phyloP scores from a whole-genome alignment of 2,329 filamentous ascomycete species.

The Exophiala oligosperma region DNA sequence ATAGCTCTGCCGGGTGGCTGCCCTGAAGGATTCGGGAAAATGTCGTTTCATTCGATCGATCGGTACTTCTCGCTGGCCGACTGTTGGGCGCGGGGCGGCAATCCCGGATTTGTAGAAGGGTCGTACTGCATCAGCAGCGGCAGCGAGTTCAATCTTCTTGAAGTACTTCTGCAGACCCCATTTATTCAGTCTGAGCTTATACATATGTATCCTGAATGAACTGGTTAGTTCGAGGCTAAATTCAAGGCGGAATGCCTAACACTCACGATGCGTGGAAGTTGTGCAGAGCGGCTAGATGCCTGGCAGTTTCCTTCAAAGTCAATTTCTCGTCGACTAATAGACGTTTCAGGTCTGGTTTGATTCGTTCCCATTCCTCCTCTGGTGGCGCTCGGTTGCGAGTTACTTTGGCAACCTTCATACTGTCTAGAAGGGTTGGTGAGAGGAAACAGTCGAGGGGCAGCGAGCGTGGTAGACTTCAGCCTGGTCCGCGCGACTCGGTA shows the following conservation, averaged over 20 bases:
- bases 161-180: conserved; percentile 22
- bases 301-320: conserved; percentile 69
- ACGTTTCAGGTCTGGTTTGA: conserved; percentile 62
- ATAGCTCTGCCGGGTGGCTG: too few species aligned
- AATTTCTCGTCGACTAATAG: conserved; percentile 72
- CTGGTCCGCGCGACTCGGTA: neutral
- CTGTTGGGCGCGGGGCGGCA: neutral
- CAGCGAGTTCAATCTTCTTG: conserved; percentile 15
- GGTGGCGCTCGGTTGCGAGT: conserved; percentile 9
- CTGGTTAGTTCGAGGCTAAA: neutral
- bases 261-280: conserved; percentile 64
- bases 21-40: neutral
- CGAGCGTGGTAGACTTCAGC: neutral
- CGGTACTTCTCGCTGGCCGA: conserved; percentile 5
- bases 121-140: conserved; percentile 2
- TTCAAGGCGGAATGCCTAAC: too few species aligned
- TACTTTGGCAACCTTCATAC: neutral
- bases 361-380: conserved; percentile 60
- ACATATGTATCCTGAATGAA: conserved; percentile 14
- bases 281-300: conserved; percentile 63
- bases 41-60: conserved; percentile 12
- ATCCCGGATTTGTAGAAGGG: conserved; percentile 10
- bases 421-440: neutral
- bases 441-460: neutral
- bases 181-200: conserved; percentile 18